Conservation (phyloP, 805 yeast species). For the Candida loeiensis region DNA sequence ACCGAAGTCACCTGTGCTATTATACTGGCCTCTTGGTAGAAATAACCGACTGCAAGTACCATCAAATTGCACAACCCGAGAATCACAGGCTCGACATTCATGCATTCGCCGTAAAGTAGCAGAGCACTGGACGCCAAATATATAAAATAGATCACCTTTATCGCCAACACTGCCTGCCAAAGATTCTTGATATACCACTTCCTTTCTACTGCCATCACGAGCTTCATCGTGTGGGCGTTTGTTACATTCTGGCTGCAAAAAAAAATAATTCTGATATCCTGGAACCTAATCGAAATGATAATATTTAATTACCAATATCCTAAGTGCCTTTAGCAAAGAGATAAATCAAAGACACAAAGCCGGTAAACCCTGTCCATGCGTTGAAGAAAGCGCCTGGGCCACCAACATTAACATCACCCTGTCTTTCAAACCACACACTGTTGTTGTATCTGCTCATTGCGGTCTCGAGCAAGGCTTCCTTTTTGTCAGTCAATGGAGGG, state of each 20-base stretch:
- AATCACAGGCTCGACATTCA: background rate
- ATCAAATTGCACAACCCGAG: slow-evolving; percentile 1
- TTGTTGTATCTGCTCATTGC: slow-evolving; percentile 30
- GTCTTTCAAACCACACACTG: slow-evolving; percentile 37
- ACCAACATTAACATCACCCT: slow-evolving; percentile 29
- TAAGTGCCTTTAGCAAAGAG: slow-evolving; percentile 10
- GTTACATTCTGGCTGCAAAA: slow-evolving; percentile 1
- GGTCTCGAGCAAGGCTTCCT: slow-evolving; percentile 26
- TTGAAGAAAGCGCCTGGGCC: slow-evolving; percentile 35
- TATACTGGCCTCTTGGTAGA: background rate
- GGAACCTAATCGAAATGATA: no score
- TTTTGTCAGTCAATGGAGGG: slow-evolving; percentile 51
- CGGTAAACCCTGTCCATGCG: slow-evolving; percentile 30
- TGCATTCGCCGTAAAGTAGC: background rate
- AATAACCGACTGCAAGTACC: background rate
- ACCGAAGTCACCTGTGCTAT: background rate
- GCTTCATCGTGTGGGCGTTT: no score
- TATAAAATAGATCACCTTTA: background rate
- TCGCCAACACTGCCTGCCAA: background rate
- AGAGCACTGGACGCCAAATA: background rate
- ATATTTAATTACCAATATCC: no score
- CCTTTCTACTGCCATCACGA: no score
- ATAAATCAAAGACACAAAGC: slow-evolving; percentile 27
- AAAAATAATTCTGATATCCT: background rate
- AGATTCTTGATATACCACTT: no score